These are phyloP conservation scores for Cicer yamashitae DNA, from an alignment of 306 rosid genomes.

Conservation along the genomic window DNA sequence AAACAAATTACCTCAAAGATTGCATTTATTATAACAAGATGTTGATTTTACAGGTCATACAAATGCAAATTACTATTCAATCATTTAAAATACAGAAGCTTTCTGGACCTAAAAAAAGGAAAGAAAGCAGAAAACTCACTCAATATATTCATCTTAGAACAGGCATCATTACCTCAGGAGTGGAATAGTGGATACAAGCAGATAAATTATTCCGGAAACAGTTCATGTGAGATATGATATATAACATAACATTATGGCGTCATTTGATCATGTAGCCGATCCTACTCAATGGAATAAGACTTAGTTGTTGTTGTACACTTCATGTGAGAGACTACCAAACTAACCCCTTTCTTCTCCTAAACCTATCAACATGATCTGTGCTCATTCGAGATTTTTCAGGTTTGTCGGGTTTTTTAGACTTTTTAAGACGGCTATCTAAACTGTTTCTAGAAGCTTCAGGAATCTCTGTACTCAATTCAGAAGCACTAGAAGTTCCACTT, in stretches of 20 bases:
- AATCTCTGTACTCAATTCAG: slow-evolving; percentile 58
- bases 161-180: slow-evolving; percentile 47
- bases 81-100: slow-evolving; percentile 52
- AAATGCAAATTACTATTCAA: slow-evolving; percentile 47
- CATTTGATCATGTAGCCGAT: no score
- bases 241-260: no score
- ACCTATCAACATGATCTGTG: slow-evolving; percentile 90
- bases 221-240: slow-evolving; percentile 39
- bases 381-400: slow-evolving; percentile 97
- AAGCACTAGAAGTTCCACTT: slow-evolving; percentile 62
- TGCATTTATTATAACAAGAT: slow-evolving; percentile 47
- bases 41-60: slow-evolving; percentile 58
- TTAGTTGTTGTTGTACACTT: slow-evolving; percentile 2
- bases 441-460: slow-evolving; percentile 97
- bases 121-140: slow-evolving; percentile 42
- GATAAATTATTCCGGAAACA: slow-evolving; percentile 59
- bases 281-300: no score
- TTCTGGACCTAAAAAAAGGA: slow-evolving; percentile 31
- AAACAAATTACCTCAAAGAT: slow-evolving; percentile 33
- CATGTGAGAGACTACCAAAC: slow-evolving; percentile 71
- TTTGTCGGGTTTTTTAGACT: slow-evolving; percentile 73
- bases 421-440: slow-evolving; percentile 95
- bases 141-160: slow-evolving; percentile 51
- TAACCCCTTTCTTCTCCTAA: slow-evolving; percentile 81
- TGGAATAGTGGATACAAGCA: slow-evolving; percentile 39